Conservation (phyloP, 1,139 yeast genomes). For the Arxiozyma slooffiae region DNA sequence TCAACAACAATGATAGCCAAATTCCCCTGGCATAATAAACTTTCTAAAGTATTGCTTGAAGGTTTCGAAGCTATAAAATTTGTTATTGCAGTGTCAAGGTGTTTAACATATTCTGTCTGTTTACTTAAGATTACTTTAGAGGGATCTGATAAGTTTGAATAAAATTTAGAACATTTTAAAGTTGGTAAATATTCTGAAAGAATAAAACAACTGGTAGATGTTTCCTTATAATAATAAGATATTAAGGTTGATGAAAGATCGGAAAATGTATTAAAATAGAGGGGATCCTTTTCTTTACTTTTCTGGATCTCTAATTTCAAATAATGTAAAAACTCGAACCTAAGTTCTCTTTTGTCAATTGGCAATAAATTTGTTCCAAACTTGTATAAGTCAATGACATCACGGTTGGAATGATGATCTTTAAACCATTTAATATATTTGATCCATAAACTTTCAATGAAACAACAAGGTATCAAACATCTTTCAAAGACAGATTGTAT, state of each 20-base stretch:
- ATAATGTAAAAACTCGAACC: conserved; percentile 13
- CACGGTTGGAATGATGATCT: background rate
- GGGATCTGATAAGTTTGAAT: conserved; percentile 12
- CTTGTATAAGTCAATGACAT: conserved; percentile 14
- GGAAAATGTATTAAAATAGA: conserved; percentile 9
- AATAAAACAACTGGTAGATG: conserved; percentile 1
- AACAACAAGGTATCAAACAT: conserved; percentile 49
- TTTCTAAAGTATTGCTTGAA: conserved; percentile 15
- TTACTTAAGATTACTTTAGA: conserved; percentile 14
- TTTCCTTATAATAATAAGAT: conserved; percentile 8
- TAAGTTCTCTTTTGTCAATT: conserved; percentile 9
- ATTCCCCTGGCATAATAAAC: conserved; percentile 29
- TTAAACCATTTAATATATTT: conserved; percentile 41
- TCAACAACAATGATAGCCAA: conserved; percentile 33
- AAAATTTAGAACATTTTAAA: conserved; percentile 17
- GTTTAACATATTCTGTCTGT: conserved; percentile 20
- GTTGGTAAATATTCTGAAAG: conserved; percentile 17
- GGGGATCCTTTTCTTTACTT: conserved; percentile 8
- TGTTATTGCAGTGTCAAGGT: conserved; percentile 21
- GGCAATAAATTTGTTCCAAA: conserved; percentile 18
- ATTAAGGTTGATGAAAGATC: conserved; percentile 10
- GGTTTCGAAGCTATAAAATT: conserved; percentile 15
- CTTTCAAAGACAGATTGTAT: conserved; percentile 46
- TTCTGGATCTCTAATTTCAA: conserved; percentile 10
- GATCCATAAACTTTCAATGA: conserved; percentile 45